Evolutionary conservation across 2,329 filamentous ascomycete species (phyloP).

Genomic region (Lachnellula cervina): DNA sequence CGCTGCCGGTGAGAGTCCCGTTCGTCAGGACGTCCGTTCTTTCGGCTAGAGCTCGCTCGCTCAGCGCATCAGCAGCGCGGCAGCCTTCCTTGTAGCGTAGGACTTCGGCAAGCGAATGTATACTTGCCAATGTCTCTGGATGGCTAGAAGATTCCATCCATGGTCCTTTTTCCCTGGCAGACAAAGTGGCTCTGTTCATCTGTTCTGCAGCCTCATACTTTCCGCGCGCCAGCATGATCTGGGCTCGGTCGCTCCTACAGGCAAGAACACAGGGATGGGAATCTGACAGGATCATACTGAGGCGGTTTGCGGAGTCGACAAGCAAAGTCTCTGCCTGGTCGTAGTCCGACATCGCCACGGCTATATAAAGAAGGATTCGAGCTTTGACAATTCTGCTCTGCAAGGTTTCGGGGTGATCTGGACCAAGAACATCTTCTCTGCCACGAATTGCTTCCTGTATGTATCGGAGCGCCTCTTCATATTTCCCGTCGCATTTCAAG

Average conservation of each 20-base stretch:
- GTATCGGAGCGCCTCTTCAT: slow-evolving; percentile 19
- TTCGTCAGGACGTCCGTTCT: slow-evolving; percentile 22
- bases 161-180: slow-evolving; percentile 17
- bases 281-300: slow-evolving; percentile 15
- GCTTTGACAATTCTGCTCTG: slow-evolving; percentile 22
- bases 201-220: slow-evolving; percentile 23
- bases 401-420: slow-evolving; percentile 22
- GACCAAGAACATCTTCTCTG: slow-evolving; percentile 17
- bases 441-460: slow-evolving; percentile 19
- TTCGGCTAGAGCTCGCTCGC: slow-evolving; percentile 15
- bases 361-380: slow-evolving; percentile 16
- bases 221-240: slow-evolving; percentile 19
- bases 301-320: slow-evolving; percentile 12
- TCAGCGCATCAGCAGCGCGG: slow-evolving; percentile 21
- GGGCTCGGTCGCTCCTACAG: slow-evolving; percentile 21
- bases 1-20: slow-evolving; percentile 17
- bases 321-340: slow-evolving; percentile 22
- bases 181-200: slow-evolving; percentile 17
- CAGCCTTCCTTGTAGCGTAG: slow-evolving; percentile 20
- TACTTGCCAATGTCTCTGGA: slow-evolving; percentile 25
- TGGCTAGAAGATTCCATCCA: slow-evolving; percentile 22
- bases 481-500: slow-evolving; percentile 17
- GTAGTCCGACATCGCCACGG: slow-evolving; percentile 16
- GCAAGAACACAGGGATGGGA: slow-evolving; percentile 20
- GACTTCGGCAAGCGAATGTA: slow-evolving; percentile 22